Percentiles rank a stretch among this genome's conserved stretches.
Evolutionary conservation across 1,284 basidiomycete genomes (phyloP).

Genomic region (Pseudomicrostroma phylloplanum): DNA sequence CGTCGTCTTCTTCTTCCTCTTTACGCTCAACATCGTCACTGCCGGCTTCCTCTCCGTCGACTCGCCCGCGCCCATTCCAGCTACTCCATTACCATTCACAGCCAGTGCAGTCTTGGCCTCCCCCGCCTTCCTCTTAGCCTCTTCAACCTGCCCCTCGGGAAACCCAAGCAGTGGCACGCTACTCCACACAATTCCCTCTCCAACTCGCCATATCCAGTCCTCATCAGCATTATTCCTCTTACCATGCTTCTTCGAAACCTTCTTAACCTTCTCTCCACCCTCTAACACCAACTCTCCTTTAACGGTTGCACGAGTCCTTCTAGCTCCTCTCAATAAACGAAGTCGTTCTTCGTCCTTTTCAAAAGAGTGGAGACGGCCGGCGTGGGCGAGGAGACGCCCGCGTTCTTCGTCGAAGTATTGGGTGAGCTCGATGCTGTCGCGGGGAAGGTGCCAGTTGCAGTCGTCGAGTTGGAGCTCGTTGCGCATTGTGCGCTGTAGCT

Average conservation of each 20-base stretch:
- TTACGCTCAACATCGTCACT: neutral
- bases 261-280: too few relatives aligned
- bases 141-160: neutral
- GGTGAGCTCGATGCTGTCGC: neutral
- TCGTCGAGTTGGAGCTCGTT: slow-evolving; percentile 1
- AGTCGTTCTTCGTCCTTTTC: neutral
- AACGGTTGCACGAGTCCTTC: too few relatives aligned
- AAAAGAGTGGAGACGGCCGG: neutral
- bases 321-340: too few relatives aligned
- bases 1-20: slow-evolving; percentile 7
- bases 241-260: too few relatives aligned
- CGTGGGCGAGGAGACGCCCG: neutral
- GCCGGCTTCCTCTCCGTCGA: neutral
- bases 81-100: neutral
- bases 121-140: neutral
- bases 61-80: neutral
- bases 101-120: too few relatives aligned
- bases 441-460: neutral
- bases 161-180: neutral
- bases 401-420: slow-evolving; percentile 2
- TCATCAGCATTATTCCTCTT: too few relatives aligned
- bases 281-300: too few relatives aligned
- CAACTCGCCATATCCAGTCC: neutral
- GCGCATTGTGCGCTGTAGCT: neutral
- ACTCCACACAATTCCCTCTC: neutral